These are phyloP conservation scores for Dichotomopilus funicola DNA, from an alignment of 2,329 filamentous ascomycete genomes.

Conservation along the genomic window DNA sequence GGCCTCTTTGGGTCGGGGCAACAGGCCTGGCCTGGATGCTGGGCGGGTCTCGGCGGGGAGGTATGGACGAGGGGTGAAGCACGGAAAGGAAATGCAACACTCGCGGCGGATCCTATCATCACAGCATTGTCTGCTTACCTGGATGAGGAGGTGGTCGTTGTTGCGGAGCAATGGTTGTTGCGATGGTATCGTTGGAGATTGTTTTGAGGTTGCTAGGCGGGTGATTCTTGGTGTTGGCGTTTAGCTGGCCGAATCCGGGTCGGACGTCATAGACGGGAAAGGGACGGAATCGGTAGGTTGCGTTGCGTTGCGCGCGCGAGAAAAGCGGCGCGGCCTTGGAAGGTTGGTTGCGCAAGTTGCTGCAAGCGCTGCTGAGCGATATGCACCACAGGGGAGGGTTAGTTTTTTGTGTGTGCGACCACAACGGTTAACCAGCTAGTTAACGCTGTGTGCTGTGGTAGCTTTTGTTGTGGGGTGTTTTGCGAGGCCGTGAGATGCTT, in stretches of 20 bases:
- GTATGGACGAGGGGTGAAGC: constrained; percentile 5
- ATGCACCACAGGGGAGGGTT: no score
- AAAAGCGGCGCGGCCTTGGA: constrained; percentile 3
- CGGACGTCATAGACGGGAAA: constrained; percentile 17
- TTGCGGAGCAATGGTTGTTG: no score
- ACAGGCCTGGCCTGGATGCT: constrained; percentile 3
- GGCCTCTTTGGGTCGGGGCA: constrained; percentile 1
- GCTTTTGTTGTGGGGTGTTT: no score
- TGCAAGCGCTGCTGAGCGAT: neutral
- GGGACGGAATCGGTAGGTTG: no score
- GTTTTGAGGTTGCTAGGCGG: no score
- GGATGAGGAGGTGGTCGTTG: no score
- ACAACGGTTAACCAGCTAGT: no score
- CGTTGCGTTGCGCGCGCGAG: neutral
- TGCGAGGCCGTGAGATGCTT: no score
- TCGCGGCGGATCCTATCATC: constrained; percentile 5
- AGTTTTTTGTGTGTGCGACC: no score
- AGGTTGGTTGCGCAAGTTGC: neutral
- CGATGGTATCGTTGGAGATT: no score
- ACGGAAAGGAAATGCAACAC: constrained; percentile 1
- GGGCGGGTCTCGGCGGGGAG: constrained; percentile 6
- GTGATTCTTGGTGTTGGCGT: no score
- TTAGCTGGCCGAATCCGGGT: constrained; percentile 1
- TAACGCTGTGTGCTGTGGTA: no score
- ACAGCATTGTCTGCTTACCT: neutral